phyloP scores from a whole-genome alignment of 257 asterid species.

The Solanum virginianum region DNA sequence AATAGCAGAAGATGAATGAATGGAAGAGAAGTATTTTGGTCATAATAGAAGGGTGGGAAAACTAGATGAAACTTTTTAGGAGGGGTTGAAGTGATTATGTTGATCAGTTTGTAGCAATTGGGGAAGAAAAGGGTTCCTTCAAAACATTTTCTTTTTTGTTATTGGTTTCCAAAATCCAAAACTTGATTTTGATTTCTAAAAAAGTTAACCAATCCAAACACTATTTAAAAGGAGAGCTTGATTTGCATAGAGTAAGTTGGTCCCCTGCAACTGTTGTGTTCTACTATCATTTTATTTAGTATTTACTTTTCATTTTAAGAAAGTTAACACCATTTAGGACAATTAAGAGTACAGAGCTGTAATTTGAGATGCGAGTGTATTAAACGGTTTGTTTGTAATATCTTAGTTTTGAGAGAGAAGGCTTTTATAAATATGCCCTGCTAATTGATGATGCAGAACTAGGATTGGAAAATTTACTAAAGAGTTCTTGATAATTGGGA shows the following conservation, averaged over 20 bases:
- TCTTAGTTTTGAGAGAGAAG: neutral
- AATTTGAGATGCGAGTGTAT: neutral
- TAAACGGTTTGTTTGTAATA: neutral
- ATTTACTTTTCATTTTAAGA: neutral
- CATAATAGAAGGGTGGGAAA: neutral
- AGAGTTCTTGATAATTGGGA: neutral
- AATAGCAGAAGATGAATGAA: neutral
- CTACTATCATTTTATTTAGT: neutral
- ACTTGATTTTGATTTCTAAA: neutral
- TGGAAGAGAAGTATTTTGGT: neutral
- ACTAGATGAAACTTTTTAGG: neutral
- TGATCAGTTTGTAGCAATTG: neutral
- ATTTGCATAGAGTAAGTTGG: neutral
- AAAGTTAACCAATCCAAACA: neutral
- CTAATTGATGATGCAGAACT: neutral
- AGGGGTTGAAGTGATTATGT: neutral
- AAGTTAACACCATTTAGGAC: neutral
- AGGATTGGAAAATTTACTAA: neutral
- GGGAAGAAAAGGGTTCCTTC: neutral
- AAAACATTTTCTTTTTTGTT: neutral
- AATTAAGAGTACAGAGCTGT: neutral
- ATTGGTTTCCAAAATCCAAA: neutral
- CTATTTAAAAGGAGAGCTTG: neutral
- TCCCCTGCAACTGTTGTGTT: neutral
- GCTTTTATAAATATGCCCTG: neutral